Base-by-base conservation (phyloP, 768 basidiomycete genomes). In the Boletus pseudo-olivaceus region DNA sequence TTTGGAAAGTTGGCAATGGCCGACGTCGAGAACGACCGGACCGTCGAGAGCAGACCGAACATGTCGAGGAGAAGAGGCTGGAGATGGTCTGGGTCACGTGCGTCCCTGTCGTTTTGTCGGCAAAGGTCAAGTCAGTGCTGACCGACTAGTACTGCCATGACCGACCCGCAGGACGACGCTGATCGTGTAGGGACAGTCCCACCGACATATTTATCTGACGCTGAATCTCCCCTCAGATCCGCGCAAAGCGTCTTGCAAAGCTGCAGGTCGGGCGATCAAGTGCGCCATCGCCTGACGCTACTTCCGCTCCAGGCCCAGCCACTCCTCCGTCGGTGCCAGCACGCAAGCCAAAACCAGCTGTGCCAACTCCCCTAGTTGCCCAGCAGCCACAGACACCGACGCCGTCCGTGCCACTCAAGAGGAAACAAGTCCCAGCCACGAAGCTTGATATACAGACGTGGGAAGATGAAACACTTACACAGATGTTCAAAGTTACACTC, bases 231-330 rank as follows among this genome's bases (percentile, higher is more conserved):
- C 12, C 27, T 7, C 62, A 96, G 94, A 96, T 97, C 67, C 90
- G 93, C 59, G 75, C 92, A 69, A 96, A 96, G 73, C 84, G 95
- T 52, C 79, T 98, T 49, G 93, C 90, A 32, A 92, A 90, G 68
- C 78, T 98, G 8, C 88, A 89, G 64, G 75, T 66, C 37, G 62
- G 73, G 40, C 58, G 73, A 39, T 72, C 76, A 30, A 67, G 59
- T 12, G 63, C 78, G 0, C 68, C 80, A 9, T 65, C 80, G 11
- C 43, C 66, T 12, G 49, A 61, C 12, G 7, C 54, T 23, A 12
- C 61, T n/a, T 47, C 64, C 17, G 27, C 58, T 9, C 51, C 62
- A 20, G 10, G 35, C 38, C 29, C 53, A 7, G 20, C 49, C 10
- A 46, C 76, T 12, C 60, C 69, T 23, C 53, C 70, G 40, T 61